Percentiles rank a stretch among this genome's conserved stretches.
Evolutionary conservation across 495 filamentous ascomycete genomes (phyloP).

Genomic region (Neurospora sp.): DNA sequence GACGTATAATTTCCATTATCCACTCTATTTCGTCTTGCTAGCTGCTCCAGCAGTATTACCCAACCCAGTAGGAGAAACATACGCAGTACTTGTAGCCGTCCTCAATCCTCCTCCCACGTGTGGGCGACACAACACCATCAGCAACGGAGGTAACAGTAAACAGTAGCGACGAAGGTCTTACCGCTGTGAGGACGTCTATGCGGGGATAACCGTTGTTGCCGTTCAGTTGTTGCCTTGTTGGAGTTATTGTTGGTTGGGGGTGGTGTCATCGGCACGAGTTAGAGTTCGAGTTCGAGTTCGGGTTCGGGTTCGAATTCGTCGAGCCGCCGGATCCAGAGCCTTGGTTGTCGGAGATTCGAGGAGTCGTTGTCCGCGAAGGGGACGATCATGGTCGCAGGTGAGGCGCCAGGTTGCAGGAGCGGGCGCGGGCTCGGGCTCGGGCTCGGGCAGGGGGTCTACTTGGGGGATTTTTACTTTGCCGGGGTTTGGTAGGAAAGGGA

Average conservation of each 20-base stretch:
- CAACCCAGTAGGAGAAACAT: not conserved
- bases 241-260: not conserved
- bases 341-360: not conserved
- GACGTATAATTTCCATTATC: not conserved
- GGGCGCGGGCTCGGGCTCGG: not conserved
- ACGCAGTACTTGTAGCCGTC: not conserved
- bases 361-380: not conserved
- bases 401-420: not conserved
- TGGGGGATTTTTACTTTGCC: not conserved
- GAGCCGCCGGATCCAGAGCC: not conserved
- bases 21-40: not conserved
- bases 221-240: not conserved
- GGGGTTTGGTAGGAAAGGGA: not conserved
- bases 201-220: not conserved
- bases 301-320: not conserved
- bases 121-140: not conserved
- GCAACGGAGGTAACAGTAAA: too few relatives aligned
- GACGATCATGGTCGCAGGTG: not conserved
- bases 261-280: not conserved
- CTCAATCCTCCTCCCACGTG: not conserved
- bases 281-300: not conserved
- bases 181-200: not conserved
- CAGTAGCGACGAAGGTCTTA: not conserved
- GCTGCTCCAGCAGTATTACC: not conserved
- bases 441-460: not conserved